Evolutionary conservation across 257 asterid species (phyloP).

Genomic region (Orobanche coerulescens): DNA sequence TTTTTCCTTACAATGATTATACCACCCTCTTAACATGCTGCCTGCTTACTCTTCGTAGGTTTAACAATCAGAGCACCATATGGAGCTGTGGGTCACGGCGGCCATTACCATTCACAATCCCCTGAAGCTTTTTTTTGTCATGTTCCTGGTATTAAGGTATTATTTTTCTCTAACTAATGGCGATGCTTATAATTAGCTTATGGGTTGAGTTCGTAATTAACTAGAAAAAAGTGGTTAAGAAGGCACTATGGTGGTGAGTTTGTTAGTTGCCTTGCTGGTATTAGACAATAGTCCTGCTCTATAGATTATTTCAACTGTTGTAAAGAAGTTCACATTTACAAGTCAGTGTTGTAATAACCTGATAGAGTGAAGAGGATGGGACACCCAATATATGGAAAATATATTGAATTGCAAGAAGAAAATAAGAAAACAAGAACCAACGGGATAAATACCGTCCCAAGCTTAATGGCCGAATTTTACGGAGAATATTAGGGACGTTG

Average conservation of each 20-base stretch:
- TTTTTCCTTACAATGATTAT: too few relatives aligned
- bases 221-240: background rate
- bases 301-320: background rate
- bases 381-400: too few relatives aligned
- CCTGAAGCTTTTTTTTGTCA: slow-evolving; percentile 99
- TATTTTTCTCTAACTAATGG: background rate
- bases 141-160: slow-evolving; percentile 95
- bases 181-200: background rate
- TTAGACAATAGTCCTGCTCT: background rate
- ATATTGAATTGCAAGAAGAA: too few relatives aligned
- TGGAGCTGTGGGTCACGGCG: slow-evolving; percentile 99
- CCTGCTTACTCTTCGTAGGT: slow-evolving; percentile 37
- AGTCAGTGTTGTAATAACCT: background rate
- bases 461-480: too few relatives aligned
- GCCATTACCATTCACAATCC: slow-evolving; percentile 98
- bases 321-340: background rate
- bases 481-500: too few relatives aligned
- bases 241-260: background rate
- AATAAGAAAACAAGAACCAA: too few relatives aligned
- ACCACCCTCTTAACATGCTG: slow-evolving; percentile 8
- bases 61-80: slow-evolving; percentile 94
- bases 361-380: too few relatives aligned
- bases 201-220: slow-evolving; percentile 2
- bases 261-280: background rate
- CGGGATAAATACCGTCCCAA: too few relatives aligned